These are phyloP conservation scores for Orobanche coerulescens DNA, from an alignment of 257 asterid genomes.

Conservation along the genomic window DNA sequence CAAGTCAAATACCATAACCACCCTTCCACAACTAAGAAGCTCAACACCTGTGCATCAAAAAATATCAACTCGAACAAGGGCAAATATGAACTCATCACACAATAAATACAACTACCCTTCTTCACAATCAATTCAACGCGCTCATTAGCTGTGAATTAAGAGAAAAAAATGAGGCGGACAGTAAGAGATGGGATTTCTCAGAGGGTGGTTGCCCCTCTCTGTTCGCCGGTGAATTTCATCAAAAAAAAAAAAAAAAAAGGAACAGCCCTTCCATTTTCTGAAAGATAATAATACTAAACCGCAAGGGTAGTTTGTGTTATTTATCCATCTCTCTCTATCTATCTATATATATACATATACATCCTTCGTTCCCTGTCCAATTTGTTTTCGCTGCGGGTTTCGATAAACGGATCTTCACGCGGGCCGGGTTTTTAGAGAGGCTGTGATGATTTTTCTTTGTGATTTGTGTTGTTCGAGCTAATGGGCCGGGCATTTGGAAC, in stretches of 20 bases:
- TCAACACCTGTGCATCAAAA: not conserved
- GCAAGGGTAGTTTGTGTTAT: no score
- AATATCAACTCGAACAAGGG: not conserved
- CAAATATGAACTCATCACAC: not conserved
- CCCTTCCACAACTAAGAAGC: not conserved
- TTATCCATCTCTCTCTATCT: no score
- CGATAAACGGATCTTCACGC: no score
- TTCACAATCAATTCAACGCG: no score
- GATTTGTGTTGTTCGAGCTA: slow-evolving; percentile 21
- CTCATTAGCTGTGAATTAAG: slow-evolving; percentile 13
- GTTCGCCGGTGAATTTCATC: slow-evolving; percentile 16
- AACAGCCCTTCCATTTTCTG: slow-evolving; percentile 30
- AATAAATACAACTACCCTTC: not conserved
- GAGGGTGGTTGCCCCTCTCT: slow-evolving; percentile 35
- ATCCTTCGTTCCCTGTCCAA: no score
- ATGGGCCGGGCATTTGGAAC: slow-evolving; percentile 21
- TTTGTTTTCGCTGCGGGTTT: no score
- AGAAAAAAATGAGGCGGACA: slow-evolving; percentile 12
- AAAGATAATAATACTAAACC: no score
- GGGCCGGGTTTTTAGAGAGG: slow-evolving; percentile 11
- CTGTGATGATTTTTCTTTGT: slow-evolving; percentile 26
- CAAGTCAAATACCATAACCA: not conserved
- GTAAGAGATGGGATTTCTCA: slow-evolving; percentile 24
- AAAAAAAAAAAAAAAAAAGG: no score
- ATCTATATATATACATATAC: no score